Base-by-base conservation (phyloP, 352 stramenopile genomes). In the Phytophthora chlamydospora region DNA sequence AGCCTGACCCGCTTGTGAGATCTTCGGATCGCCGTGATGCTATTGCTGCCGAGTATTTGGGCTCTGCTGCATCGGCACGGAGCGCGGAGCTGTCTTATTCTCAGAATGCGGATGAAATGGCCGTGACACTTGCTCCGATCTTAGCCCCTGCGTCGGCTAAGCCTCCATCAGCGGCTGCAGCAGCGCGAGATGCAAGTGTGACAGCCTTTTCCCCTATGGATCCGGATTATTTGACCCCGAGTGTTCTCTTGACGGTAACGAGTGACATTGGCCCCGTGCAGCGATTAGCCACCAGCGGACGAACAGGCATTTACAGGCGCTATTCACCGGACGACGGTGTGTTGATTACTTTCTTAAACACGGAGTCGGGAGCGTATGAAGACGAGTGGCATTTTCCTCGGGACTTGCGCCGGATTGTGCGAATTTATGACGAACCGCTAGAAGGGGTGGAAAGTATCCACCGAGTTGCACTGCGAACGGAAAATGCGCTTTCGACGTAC, bases 281-380 rank as follows among this genome's bases (percentile, higher is more conserved):
- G 44, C 80, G 79, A 36, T 58, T 93, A 47, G 76, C 78, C 19
- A 73, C 80, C 2, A 89, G 77, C 16, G 85, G 86, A 3, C 59
- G 85, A 32, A 93, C 85, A 2, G 88, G 88, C 7, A 76, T 91
- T 21, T 93, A 85, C 58, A 72, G 84, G 6, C 68, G 75, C 0
- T 87, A 62, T 62, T 80, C 68, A 4, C 58, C 73, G 14, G 69
- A 88, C 2, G 73, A 93, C 17, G 83, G 83, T 42, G 79, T 96
- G 32, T 58, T 95, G 27, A 73, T 94, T 27, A 91, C 79, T 0
- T 95, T 96, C 38, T 67, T 95, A 14, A 96, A 94, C 58, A 93
- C 83, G 0, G 88, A 96, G 45, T 93, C 85, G 11, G 88, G 88
- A 4, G 85, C 86, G 11, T 93, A 90, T 49, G 88, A 96, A 65